Evolutionary conservation across 768 basidiomycete genomes (phyloP), one percentile per base, ranked within the genome.

Genomic region (Tulasnella sp.): DNA sequence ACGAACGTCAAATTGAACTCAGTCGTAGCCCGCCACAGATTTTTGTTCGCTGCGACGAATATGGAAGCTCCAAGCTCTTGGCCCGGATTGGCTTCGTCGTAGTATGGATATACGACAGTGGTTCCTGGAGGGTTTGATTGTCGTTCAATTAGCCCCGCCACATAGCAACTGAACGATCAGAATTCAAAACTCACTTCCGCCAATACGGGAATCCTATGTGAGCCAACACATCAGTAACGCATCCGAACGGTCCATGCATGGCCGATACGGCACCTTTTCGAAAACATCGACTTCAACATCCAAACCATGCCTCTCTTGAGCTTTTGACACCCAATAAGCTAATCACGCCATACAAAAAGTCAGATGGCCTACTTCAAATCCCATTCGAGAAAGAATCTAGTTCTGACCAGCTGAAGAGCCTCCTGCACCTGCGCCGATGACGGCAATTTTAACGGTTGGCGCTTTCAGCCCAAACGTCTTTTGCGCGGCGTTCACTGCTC

Each of bases 351-450:
- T n/a, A n/a, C n/a, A n/a, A n/a, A n/a, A 27, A 43, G 10, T 42
- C 29, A n/a, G 41, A 43, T n/a, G n/a, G n/a, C n/a, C n/a, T n/a
- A n/a, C n/a, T n/a, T n/a, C n/a, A n/a, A n/a, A n/a, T n/a, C n/a
- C n/a, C n/a, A n/a, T n/a, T n/a, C n/a, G n/a, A n/a, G n/a, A n/a
- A n/a, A 24, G 3, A 5, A 11, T 51, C 58, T 70, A 73, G 63
- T 67, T 71, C 17, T 72, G 70, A 56, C 55, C 55, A 21, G 91
- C 87, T 24, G 88, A 86, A 15, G 80, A 81, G 8, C 93, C 93
- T 9, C 77, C 89, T 13, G 93, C 91, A 26, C 93, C 93, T 0
- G 93, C 92, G 17, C 93, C 93, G 56, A 96, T 80, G 67, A 96
- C 83, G 7, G 92, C 93, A 65, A 96, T 77, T 49, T 84, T 59